Evolutionary conservation across 1,284 basidiomycete species (phyloP), one percentile per base, ranked within the genome.

Genomic region (Irpex sp.): DNA sequence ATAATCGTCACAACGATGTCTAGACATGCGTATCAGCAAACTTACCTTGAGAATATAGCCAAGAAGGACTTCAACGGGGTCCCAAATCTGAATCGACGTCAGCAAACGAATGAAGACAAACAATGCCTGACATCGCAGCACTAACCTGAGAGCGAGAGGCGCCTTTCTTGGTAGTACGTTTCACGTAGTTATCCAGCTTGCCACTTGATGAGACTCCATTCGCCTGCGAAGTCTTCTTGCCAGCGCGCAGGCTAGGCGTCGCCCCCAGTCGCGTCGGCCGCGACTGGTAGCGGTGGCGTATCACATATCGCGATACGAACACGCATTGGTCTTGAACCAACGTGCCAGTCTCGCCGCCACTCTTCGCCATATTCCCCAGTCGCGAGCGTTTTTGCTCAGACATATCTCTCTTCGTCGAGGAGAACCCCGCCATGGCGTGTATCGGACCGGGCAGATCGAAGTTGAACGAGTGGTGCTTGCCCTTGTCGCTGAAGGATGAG

Each of bases 51-150:
- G 36, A 31, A 57, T 57, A 35, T 57, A 57, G 15, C 37, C 26
- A 35, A 57, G 15, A 21, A 57, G 15, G n/a, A 13, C 36, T n/a
- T 57, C 36, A n/a, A 57, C 26, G n/a, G 56, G 63, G 51, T 61
- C 60, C 11, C 46, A 17, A 2, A 21, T 21, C 61, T 62, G 21
- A 33, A 49, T n/a, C 47, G 47, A 49, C 47, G 15, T 49, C 47
- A 19, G 19, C 47, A n/a, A 49, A n/a, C 33, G 33, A 35, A 35
- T 7, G 33, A 49, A 49, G 5, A 9, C 19, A 49, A n/a, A 19
- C 47, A 6, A 19, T 49, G 47, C 47, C 19, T 33, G 56, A 6
- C 21, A n/a, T 39, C 33, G 7, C 33, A 35, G 33, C 1, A 35
- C 33, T 35, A 1, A 35, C 33, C 33, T 35, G 33, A 35, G 33